Percentiles rank a stretch among this genome's conserved stretches.
Conservation (phyloP, 345 rosid species). For the Moricandia arvensis region DNA sequence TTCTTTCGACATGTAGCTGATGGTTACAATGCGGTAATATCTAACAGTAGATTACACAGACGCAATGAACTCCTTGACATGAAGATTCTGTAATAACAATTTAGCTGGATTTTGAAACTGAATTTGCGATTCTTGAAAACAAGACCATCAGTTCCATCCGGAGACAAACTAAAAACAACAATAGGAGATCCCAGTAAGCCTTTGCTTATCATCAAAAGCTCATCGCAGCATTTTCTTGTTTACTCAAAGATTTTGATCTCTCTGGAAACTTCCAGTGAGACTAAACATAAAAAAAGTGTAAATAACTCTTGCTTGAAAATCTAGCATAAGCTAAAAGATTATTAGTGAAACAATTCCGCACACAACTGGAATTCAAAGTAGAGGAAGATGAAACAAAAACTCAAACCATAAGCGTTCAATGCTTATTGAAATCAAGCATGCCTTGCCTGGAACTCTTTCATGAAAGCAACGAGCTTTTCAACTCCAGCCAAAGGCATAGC, state of each 20-base stretch:
- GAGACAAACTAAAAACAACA: slow-evolving; percentile 9
- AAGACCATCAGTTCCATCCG: slow-evolving; percentile 19
- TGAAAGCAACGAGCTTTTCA: not conserved
- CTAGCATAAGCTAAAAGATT: not conserved
- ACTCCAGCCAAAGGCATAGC: not conserved
- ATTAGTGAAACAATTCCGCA: slow-evolving; percentile 9
- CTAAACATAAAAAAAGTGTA: not conserved
- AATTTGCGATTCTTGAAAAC: not conserved
- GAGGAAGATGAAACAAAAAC: not conserved
- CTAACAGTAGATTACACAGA: slow-evolving; percentile 21
- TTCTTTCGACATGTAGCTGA: slow-evolving; percentile 36
- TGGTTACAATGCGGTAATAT: slow-evolving; percentile 10
- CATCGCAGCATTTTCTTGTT: slow-evolving; percentile 11
- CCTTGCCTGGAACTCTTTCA: not conserved
- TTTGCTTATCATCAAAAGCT: slow-evolving; percentile 23
- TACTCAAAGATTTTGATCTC: not conserved
- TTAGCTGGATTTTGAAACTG: not conserved
- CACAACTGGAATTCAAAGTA: slow-evolving; percentile 1
- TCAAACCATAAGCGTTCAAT: slow-evolving; percentile 18
- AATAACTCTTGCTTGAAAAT: not conserved
- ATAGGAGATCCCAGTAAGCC: slow-evolving; percentile 13
- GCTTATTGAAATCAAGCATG: not conserved
- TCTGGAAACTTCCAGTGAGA: not conserved
- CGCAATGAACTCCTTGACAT: not conserved
- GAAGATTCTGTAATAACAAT: not conserved